Conservation (phyloP, 768 basidiomycete species). For the Xanthoconium stramineum region DNA sequence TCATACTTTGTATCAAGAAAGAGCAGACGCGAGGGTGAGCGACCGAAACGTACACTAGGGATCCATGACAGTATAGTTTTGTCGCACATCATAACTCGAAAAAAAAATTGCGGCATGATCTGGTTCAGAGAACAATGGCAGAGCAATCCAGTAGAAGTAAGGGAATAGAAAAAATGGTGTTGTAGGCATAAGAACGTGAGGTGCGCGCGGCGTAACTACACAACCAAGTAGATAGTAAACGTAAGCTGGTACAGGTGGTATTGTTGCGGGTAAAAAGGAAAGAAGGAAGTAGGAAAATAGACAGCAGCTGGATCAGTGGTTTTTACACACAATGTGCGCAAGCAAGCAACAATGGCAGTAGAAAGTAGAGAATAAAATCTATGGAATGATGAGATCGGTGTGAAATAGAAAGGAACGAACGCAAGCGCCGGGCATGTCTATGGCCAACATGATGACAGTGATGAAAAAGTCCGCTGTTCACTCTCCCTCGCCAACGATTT, state of each 20-base stretch:
- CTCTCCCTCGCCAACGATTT: conserved; percentile 74
- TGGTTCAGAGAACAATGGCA: no score
- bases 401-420: conserved; percentile 4
- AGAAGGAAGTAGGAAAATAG: not conserved
- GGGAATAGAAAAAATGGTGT: no score
- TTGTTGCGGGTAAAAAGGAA: conserved; percentile 10
- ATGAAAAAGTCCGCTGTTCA: conserved; percentile 9
- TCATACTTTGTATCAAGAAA: no score
- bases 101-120: no score
- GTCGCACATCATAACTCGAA: no score
- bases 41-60: no score
- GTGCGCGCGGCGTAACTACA: not conserved
- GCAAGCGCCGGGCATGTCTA: not conserved
- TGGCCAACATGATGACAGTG: not conserved
- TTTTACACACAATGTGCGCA: conserved; percentile 6
- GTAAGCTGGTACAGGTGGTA: conserved; percentile 16
- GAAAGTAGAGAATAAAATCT: conserved; percentile 11
- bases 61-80: no score
- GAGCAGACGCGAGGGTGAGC: no score
- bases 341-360: conserved; percentile 9
- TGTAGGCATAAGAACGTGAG: no score
- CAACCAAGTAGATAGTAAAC: conserved; percentile 15
- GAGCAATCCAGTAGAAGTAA: no score
- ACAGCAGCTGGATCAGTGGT: not conserved
- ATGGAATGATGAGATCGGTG: conserved; percentile 6